Conservation (phyloP, 1,284 basidiomycete genomes). For the Laetiporus sulphureus region DNA sequence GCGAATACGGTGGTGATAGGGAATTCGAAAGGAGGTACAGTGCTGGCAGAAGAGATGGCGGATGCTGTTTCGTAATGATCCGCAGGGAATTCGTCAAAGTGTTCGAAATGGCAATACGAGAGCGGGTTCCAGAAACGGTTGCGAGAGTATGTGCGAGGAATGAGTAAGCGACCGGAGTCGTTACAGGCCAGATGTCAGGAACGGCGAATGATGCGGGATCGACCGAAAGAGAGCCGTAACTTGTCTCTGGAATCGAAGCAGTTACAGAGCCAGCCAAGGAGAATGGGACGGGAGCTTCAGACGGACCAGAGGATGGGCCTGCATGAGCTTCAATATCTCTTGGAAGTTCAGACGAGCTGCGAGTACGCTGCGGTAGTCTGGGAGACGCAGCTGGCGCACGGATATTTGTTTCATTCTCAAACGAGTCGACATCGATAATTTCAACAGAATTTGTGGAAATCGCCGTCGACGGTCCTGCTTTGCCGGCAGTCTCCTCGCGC, state of each 20-base stretch:
- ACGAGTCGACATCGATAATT: slow-evolving; percentile 26
- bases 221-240: slow-evolving; percentile 33
- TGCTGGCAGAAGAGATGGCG: slow-evolving; percentile 67
- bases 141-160: slow-evolving; percentile 77
- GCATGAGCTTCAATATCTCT: too few relatives aligned
- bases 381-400: too few relatives aligned
- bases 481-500: too few relatives aligned
- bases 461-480: slow-evolving; percentile 3
- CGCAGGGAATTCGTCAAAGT: slow-evolving; percentile 79
- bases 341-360: too few relatives aligned
- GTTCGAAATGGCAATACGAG: slow-evolving; percentile 77
- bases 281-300: too few relatives aligned
- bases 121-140: slow-evolving; percentile 70
- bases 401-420: slow-evolving; percentile 15
- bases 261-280: neutral
- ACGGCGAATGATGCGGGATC: slow-evolving; percentile 40
- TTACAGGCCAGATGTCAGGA: slow-evolving; percentile 31
- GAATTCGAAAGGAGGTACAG: slow-evolving; percentile 90
- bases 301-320: too few relatives aligned
- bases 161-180: slow-evolving; percentile 63
- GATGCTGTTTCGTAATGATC: slow-evolving; percentile 62
- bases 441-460: slow-evolving; percentile 12
- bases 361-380: too few relatives aligned
- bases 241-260: neutral
- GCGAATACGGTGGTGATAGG: slow-evolving; percentile 71